Conservation (phyloP, 148 eudicot genomes). For the Cornus suecica region DNA sequence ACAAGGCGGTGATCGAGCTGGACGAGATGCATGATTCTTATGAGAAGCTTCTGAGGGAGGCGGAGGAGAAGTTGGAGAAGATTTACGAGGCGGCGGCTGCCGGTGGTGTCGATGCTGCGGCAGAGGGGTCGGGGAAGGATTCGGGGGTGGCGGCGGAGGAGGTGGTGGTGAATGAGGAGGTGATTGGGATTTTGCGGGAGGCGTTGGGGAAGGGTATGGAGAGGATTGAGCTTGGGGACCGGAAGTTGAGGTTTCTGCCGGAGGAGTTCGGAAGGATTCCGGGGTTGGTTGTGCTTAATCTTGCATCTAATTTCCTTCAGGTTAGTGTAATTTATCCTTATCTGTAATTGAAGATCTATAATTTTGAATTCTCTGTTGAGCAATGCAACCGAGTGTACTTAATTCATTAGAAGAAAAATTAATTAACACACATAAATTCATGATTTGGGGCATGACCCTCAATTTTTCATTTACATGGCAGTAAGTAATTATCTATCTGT, state of each 20-base stretch:
- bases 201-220: slow-evolving; percentile 30
- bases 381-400: background rate
- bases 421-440: too few species aligned
- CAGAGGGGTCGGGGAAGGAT: slow-evolving; percentile 24
- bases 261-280: slow-evolving; percentile 59
- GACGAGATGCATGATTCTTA: slow-evolving; percentile 50
- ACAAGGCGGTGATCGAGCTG: slow-evolving; percentile 32
- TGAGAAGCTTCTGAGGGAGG: slow-evolving; percentile 30
- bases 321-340: slow-evolving; percentile 20
- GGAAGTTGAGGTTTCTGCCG: slow-evolving; percentile 49
- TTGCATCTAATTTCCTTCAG: slow-evolving; percentile 63
- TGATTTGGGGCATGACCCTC: too few species aligned
- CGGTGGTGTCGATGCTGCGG: slow-evolving; percentile 18
- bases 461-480: too few species aligned
- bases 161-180: slow-evolving; percentile 47
- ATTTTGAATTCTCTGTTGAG: background rate
- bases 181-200: slow-evolving; percentile 44
- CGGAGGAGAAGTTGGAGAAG: slow-evolving; percentile 36
- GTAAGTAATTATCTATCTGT: too few species aligned
- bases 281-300: slow-evolving; percentile 43
- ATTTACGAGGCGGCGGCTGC: slow-evolving; percentile 34
- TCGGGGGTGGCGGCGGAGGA: slow-evolving; percentile 12
- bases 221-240: slow-evolving; percentile 49
- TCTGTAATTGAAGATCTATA: background rate
- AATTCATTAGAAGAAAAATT: too few species aligned